Base-by-base conservation (phyloP, 2,329 filamentous ascomycete species). In the Allantophomopsis cytisporea region DNA sequence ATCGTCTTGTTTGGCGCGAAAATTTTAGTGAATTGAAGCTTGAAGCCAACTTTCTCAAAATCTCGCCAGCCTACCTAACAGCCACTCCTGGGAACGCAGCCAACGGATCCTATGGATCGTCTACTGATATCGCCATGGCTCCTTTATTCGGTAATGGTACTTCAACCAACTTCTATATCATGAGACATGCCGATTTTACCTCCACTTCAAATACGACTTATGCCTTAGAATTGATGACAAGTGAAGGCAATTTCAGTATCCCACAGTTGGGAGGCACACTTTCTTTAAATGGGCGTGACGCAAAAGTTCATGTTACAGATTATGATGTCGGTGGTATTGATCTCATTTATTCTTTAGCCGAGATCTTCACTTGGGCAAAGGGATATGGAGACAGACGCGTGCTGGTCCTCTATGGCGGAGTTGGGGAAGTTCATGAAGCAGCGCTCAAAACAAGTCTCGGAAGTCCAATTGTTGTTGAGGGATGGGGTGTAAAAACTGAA, bases 11-110 rank as follows among this genome's bases (percentile, higher is more conserved):
- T 4, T 60, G 67, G 21, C 70, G 82, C 2, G 81, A 87, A 52
- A 89, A 89, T 55, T 89, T 86, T 55, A 80, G 76, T 33, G 83
- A 91, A 54, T 64, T 83, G 18, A 91, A 89, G 52, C 69, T 89
- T 1, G 63, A 84, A 45, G 81, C 73, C 18, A 81, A 84, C 48
- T 89, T 89, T 56, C 57, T 84, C 38, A 79, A 79, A 48, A 80
- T 76, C 0, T 83, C 80, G 0, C 79, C 81, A 0, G 73, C 71
- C 0, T 88, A 84, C 48, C 59, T 86, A n/a, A 70, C 71, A 2
- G 71, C 76, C 1, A 64, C 61, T 0, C 69, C 76, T 1, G 67
- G 68, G 11, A 61, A 65, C 47, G 54, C 62, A 30, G 64, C 50
- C 2, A 56, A 55, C 28, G 56, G 65, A 7, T 60, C 61, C 5